phyloP scores from a whole-genome alignment of 306 rosid genomes.

The Pueraria montana region DNA sequence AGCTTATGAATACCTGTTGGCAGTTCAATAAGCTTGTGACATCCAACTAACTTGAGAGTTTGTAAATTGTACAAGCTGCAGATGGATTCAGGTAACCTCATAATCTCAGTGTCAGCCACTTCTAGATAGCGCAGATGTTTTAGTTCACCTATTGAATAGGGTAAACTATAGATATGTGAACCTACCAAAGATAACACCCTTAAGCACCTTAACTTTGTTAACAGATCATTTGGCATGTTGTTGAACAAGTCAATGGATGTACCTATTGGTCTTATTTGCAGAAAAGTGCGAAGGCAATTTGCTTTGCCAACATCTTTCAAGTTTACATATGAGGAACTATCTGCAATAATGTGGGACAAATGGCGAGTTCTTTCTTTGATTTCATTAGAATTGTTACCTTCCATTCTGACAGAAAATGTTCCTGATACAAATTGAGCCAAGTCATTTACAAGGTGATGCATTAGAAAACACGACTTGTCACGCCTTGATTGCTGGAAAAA shows the following conservation, averaged over 20 bases:
- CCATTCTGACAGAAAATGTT: constrained; percentile 50
- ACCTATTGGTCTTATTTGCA: constrained; percentile 32
- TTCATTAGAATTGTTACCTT: constrained; percentile 40
- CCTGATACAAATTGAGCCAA: constrained; percentile 56
- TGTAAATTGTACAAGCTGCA: constrained; percentile 53
- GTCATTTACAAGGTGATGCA: constrained; percentile 59
- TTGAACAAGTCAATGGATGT: constrained; percentile 23
- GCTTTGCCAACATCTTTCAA: constrained; percentile 42
- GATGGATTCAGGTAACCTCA: constrained; percentile 46
- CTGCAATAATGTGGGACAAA: constrained; percentile 49
- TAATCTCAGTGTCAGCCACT: constrained; percentile 27
- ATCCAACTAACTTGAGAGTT: constrained; percentile 48
- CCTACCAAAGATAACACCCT: constrained; percentile 52
- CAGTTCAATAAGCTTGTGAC: constrained; percentile 41
- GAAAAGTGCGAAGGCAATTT: constrained; percentile 45
- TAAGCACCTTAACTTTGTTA: constrained; percentile 42
- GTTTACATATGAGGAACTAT: constrained; percentile 38
- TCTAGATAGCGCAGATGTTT: constrained; percentile 55
- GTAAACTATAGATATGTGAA: constrained; percentile 35
- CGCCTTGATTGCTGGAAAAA: constrained; percentile 53
- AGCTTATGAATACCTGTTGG: constrained; percentile 47
- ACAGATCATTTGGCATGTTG: constrained; percentile 43
- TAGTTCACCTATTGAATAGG: constrained; percentile 43
- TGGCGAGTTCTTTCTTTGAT: constrained; percentile 49
- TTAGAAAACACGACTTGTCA: constrained; percentile 44